Percentiles rank a stretch among this genome's conserved stretches.
phyloP scores from a whole-genome alignment of 2,329 filamentous ascomycete species.

The Rhynchosporium secalis region DNA sequence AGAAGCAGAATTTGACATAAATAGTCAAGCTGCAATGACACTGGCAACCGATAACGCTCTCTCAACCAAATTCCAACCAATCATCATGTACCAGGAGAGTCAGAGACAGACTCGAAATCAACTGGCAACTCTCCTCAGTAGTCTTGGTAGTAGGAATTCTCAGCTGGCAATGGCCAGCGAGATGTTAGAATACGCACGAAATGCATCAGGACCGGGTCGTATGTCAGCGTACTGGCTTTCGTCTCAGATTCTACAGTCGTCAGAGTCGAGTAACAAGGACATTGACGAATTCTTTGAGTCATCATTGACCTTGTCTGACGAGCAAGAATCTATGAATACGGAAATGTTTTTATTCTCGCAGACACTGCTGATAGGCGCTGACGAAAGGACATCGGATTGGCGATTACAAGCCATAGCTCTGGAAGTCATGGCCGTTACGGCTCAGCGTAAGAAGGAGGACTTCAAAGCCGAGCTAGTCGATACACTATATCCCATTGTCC shows the following conservation, averaged over 20 bases:
- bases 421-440: conserved; percentile 76
- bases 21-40: conserved; percentile 37
- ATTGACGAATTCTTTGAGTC: conserved; percentile 68
- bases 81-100: conserved; percentile 64
- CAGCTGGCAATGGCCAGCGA: conserved; percentile 62
- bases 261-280: conserved; percentile 51
- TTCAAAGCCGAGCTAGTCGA: conserved; percentile 90
- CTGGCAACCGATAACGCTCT: conserved; percentile 28
- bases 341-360: conserved; percentile 66
- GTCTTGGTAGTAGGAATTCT: conserved; percentile 57
- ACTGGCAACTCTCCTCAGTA: conserved; percentile 57
- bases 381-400: conserved; percentile 60
- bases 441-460: conserved; percentile 60
- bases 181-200: conserved; percentile 63
- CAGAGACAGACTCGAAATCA: conserved; percentile 62
- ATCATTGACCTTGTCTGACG: conserved; percentile 43
- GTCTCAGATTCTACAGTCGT: conserved; percentile 66
- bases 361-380: conserved; percentile 56
- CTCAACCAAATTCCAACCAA: conserved; percentile 52
- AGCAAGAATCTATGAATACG: conserved; percentile 52
- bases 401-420: conserved; percentile 75
- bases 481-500: conserved; percentile 84
- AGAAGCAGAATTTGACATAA: conserved; percentile 35
- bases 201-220: conserved; percentile 57
- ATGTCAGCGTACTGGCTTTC: conserved; percentile 80